Conservation (phyloP, 2,329 filamentous ascomycete species). For the Ophiostoma sp. region DNA sequence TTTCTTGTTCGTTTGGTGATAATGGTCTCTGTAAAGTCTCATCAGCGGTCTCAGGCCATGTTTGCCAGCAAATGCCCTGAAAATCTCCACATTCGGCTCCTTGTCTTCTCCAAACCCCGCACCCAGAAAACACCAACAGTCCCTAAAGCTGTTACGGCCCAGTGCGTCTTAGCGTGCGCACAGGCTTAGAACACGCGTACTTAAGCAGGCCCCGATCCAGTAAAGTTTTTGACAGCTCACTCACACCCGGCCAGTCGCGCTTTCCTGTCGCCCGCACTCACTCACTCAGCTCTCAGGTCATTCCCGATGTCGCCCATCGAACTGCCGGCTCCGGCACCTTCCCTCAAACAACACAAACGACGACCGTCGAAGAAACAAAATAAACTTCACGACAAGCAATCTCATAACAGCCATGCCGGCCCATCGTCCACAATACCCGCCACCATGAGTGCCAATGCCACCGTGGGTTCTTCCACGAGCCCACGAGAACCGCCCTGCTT, state of each 20-base stretch:
- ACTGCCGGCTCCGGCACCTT: background rate
- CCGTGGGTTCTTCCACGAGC: background rate
- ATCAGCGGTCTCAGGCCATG: background rate
- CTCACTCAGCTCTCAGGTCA: background rate
- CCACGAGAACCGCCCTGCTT: slow-evolving; percentile 3
- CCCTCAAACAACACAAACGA: background rate
- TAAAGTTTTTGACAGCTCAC: background rate
- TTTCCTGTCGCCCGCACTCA: background rate
- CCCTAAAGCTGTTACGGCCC: background rate
- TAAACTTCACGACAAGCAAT: background rate
- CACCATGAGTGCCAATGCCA: background rate
- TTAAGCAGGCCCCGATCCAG: background rate
- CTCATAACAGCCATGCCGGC: background rate
- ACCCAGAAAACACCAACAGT: background rate
- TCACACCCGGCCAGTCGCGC: background rate
- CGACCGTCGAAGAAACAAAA: background rate
- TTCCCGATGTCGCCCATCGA: slow-evolving; percentile 4
- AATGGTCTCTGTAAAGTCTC: background rate
- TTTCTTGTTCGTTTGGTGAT: background rate
- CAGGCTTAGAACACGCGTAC: background rate
- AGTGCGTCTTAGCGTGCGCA: background rate
- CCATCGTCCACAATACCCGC: background rate
- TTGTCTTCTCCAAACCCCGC: background rate
- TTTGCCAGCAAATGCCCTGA: background rate
- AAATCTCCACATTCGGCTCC: background rate